Evolutionary conservation across 768 basidiomycete species (phyloP).

Genomic region (Termitomyces sp.): DNA sequence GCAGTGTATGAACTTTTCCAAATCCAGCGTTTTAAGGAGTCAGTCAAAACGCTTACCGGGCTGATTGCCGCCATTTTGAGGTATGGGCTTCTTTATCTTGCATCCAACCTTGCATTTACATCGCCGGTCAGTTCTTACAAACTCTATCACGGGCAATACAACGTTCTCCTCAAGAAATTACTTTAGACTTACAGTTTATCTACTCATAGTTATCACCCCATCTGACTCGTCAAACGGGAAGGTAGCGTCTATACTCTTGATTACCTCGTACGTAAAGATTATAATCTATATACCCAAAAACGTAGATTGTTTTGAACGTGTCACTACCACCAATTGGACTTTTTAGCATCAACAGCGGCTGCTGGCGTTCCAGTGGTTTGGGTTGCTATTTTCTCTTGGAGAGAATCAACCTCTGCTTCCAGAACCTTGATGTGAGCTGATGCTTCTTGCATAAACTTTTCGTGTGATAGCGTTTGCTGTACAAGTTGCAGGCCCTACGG

Average conservation of each 20-base stretch:
- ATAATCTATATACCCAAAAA: conserved; percentile 5
- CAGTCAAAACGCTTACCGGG: conserved; percentile 61
- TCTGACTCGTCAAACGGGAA: not conserved
- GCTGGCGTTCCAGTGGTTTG: conserved; percentile 2
- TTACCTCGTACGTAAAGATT: not conserved
- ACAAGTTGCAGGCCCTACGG: conserved; percentile 59
- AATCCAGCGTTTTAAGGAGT: conserved; percentile 52
- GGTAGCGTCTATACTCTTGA: conserved; percentile 2
- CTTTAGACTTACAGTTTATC: conserved; percentile 9
- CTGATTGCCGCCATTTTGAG: conserved; percentile 68
- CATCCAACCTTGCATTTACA: conserved; percentile 6
- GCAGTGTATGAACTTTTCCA: conserved; percentile 78
- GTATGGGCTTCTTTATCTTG: conserved; percentile 28
- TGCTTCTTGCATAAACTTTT: conserved; percentile 67
- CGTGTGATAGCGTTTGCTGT: conserved; percentile 59
- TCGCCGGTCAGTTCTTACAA: conserved; percentile 52
- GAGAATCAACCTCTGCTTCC: conserved; percentile 51
- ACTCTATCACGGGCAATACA: conserved; percentile 68
- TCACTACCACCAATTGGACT: conserved; percentile 13
- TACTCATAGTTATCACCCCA: not conserved
- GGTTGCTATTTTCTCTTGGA: conserved; percentile 24
- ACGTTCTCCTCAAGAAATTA: conserved; percentile 49
- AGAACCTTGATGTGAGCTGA: conserved; percentile 41
- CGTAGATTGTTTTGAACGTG: not conserved
- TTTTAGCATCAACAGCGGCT: conserved; percentile 5